Conservation (phyloP, 305 asterid genomes). For the Fraxinus sp. region DNA sequence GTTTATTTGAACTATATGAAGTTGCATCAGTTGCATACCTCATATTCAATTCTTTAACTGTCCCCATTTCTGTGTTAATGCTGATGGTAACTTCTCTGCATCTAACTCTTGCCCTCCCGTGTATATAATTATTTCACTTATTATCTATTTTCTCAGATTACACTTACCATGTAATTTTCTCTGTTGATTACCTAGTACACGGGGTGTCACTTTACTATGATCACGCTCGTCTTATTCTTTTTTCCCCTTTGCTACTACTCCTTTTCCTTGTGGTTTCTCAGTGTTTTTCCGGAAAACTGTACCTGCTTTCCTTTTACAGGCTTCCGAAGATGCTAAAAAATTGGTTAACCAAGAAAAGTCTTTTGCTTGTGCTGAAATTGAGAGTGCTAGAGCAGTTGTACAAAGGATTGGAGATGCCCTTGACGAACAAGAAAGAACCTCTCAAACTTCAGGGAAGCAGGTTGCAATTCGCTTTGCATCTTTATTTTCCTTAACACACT, state of each 20-base stretch:
- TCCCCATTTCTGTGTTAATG: not conserved
- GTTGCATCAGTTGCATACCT: not conserved
- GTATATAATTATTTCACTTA: not conserved
- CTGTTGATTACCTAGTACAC: not conserved
- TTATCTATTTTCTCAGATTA: not conserved
- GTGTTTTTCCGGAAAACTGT: not conserved
- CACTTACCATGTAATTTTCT: not conserved
- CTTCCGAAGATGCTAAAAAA: constrained; percentile 96
- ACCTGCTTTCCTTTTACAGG: constrained; percentile 44
- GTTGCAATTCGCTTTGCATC: not conserved
- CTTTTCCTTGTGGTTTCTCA: not conserved
- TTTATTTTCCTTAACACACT: not conserved
- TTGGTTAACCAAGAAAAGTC: constrained; percentile 97
- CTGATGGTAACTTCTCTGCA: not conserved
- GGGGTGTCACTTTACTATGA: not conserved
- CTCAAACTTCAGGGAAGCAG: constrained; percentile 68
- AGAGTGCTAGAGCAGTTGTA: constrained; percentile 94
- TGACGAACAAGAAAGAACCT: constrained; percentile 78
- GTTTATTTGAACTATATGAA: not conserved
- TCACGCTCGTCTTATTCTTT: not conserved
- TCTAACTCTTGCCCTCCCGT: not conserved
- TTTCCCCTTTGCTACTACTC: not conserved
- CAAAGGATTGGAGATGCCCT: constrained; percentile 98
- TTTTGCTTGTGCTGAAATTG: constrained; percentile 98
- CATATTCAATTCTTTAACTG: not conserved